These are phyloP conservation scores for Fusarium pininemorale DNA, from an alignment of 2,329 filamentous ascomycete genomes.

Conservation along the genomic window DNA sequence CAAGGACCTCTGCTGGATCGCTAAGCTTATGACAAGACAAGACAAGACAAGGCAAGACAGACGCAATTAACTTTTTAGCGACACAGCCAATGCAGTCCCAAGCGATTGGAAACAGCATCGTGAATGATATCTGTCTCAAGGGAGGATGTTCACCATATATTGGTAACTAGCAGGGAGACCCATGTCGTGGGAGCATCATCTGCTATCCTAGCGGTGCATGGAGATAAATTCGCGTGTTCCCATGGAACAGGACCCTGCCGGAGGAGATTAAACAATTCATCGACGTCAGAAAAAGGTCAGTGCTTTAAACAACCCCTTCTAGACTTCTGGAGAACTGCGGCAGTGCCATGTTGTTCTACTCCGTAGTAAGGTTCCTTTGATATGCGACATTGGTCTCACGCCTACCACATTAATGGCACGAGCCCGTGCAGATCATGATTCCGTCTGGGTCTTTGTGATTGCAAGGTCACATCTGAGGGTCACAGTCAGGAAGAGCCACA, in stretches of 20 bases:
- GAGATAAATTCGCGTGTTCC: conserved; percentile 17
- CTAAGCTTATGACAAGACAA: conserved; percentile 6
- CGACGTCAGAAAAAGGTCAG: conserved; percentile 14
- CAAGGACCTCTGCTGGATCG: background rate
- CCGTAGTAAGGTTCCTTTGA: background rate
- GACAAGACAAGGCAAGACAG: conserved; percentile 1
- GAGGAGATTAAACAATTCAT: conserved; percentile 18
- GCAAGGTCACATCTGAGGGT: conserved; percentile 13
- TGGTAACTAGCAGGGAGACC: conserved; percentile 32
- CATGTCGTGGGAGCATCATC: conserved; percentile 29
- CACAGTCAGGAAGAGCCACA: background rate
- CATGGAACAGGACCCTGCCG: conserved; percentile 23
- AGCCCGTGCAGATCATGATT: conserved; percentile 18
- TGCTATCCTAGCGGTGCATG: conserved; percentile 25
- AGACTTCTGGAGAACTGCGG: conserved; percentile 1
- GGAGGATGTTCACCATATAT: conserved; percentile 19
- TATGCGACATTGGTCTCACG: conserved; percentile 3
- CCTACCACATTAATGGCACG: background rate
- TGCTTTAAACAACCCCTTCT: conserved; percentile 17
- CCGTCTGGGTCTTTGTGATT: conserved; percentile 5
- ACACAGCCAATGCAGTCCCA: conserved; percentile 34
- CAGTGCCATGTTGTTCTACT: background rate
- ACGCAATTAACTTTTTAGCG: conserved; percentile 14
- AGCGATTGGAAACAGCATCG: conserved; percentile 37
- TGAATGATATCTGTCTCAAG: conserved; percentile 25